A percentile compares a stretch with the other conserved stretches of the same genome.
These are phyloP conservation scores for Stephanodiscus triporus DNA, from an alignment of 108 stramenopile genomes.

Conservation along the genomic window DNA sequence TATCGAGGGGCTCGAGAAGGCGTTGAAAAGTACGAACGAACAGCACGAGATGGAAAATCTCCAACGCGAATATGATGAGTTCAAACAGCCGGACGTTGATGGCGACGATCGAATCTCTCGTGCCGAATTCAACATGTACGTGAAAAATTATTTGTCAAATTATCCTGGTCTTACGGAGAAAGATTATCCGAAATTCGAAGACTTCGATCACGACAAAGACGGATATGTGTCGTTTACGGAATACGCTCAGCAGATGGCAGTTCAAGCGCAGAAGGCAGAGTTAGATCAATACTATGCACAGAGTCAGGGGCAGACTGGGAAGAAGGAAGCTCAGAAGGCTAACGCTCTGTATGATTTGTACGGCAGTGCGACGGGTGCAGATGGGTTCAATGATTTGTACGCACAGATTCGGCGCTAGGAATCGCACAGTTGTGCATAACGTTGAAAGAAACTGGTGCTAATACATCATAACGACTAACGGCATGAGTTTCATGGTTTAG, in stretches of 20 bases:
- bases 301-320: constrained; percentile 40
- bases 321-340: constrained; percentile 51
- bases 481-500: constrained; percentile 51
- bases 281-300: constrained; percentile 58
- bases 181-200: constrained; percentile 96
- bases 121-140: constrained; percentile 94
- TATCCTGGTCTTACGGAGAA: constrained; percentile 90
- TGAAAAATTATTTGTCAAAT: constrained; percentile 90
- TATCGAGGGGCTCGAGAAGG: constrained; percentile 61
- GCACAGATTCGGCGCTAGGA: constrained; percentile 45
- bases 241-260: constrained; percentile 89
- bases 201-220: constrained; percentile 94
- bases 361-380: constrained; percentile 40
- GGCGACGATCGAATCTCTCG: constrained; percentile 93
- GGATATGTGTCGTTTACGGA: constrained; percentile 93
- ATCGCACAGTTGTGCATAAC: not conserved
- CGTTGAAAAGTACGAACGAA: constrained; percentile 62
- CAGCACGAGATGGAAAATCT: constrained; percentile 83
- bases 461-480: constrained; percentile 19
- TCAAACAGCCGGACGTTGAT: constrained; percentile 97
- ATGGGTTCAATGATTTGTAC: constrained; percentile 55
- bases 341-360: constrained; percentile 51
- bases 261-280: constrained; percentile 85
- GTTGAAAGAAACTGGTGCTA: constrained; percentile 11
- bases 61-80: constrained; percentile 97